Conservation (phyloP, 1,139 yeast genomes). For the Saccharomycopsis phalli region DNA sequence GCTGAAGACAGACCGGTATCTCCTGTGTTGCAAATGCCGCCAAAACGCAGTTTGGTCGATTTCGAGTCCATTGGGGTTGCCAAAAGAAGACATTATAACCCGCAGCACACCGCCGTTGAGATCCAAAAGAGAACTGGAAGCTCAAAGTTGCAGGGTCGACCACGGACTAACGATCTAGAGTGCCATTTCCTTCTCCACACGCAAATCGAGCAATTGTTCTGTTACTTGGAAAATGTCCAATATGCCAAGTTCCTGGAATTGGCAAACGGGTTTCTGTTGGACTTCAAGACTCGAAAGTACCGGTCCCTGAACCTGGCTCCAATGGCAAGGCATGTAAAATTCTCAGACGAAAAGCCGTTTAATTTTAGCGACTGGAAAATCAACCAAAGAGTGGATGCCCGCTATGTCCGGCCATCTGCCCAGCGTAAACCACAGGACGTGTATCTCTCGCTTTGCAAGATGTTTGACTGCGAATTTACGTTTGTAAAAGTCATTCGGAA, state of each 20-base stretch:
- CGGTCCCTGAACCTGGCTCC: neutral
- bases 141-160: conserved; percentile 32
- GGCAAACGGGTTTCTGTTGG: neutral
- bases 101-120: conserved; percentile 16
- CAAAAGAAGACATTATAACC: conserved; percentile 25
- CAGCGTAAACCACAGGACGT: conserved; percentile 17
- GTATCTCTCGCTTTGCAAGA: conserved; percentile 22
- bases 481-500: conserved; percentile 34
- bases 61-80: too few relatives aligned
- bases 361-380: neutral
- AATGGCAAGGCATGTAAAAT: neutral
- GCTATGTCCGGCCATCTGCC: neutral
- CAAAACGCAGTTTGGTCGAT: too few relatives aligned
- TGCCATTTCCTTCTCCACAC: conserved; percentile 28
- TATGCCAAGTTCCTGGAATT: neutral
- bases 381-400: neutral
- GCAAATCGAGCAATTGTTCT: conserved; percentile 23
- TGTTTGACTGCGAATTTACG: conserved; percentile 22
- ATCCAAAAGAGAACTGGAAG: conserved; percentile 21
- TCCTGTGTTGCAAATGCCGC: too few relatives aligned
- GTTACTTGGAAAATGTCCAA: conserved; percentile 21
- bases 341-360: neutral
- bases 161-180: conserved; percentile 29
- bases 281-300: neutral
- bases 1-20: too few relatives aligned